Conservation (phyloP, 208 protist species). For the Angomonas ambiguus region DNA sequence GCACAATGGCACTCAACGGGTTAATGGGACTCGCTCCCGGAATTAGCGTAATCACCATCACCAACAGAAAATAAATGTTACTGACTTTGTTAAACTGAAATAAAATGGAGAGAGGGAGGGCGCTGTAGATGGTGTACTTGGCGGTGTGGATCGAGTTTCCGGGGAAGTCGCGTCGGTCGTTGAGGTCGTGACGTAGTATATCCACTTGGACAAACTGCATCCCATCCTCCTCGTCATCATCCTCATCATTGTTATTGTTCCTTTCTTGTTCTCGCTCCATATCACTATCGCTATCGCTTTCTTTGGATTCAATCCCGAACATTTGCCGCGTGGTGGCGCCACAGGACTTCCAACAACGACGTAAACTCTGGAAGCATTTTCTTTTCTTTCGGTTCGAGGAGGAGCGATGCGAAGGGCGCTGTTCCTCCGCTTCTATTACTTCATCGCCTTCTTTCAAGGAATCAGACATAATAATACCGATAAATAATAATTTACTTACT, state of each 20-base stretch:
- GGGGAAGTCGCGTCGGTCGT: conserved; percentile 33
- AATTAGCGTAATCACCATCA: conserved; percentile 84
- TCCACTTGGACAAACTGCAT: conserved; percentile 43
- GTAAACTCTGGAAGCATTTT: no score
- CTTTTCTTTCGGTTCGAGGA: no score
- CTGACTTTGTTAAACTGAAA: conserved; percentile 89
- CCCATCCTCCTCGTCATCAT: conserved; percentile 12
- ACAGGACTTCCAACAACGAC: no score
- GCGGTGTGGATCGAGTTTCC: conserved; percentile 64
- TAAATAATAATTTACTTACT: no score
- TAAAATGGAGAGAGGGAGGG: conserved; percentile 63
- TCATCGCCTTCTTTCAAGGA: no score
- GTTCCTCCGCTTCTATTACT: no score
- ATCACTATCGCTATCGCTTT: neutral
- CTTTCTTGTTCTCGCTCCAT: neutral
- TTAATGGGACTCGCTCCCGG: conserved; percentile 83
- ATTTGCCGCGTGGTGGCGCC: neutral
- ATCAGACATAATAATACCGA: no score
- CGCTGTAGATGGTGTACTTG: conserved; percentile 57
- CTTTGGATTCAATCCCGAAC: neutral
- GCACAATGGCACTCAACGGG: conserved; percentile 83
- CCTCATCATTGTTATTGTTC: neutral
- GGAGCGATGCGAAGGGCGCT: no score
- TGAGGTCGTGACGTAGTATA: conserved; percentile 46
- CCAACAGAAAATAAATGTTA: conserved; percentile 93